Percentiles rank a stretch among this genome's conserved stretches.
These are phyloP conservation scores for bread wheat (Triticum aestivum) DNA, from an alignment of 176 grass and related monocot genomes.

Conservation along the genomic window IWGSC_CS_RefSeq_v2.1 NC_057814.1:17610921-17611420, in stretches of 20 bases:
- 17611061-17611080: too few relatives aligned
- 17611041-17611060: too few relatives aligned
- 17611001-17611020: conserved; percentile 26
- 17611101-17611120: not conserved
- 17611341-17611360: not conserved
- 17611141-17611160: not conserved
- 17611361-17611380: not conserved
- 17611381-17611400: not conserved
- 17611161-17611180: not conserved
- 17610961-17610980: conserved; percentile 78
- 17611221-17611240: not conserved
- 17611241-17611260: not conserved
- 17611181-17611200: not conserved
- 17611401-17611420: not conserved
- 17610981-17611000: conserved; percentile 98
- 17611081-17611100: not conserved
- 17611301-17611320: not conserved
- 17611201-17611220: not conserved
- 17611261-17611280: not conserved
- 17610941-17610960: conserved; percentile 91
- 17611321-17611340: not conserved
- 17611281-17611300: not conserved
- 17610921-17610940: conserved; percentile 91
- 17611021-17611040: too few relatives aligned
- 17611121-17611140: not conserved